Percentiles rank a stretch among this genome's conserved stretches.
These are phyloP conservation scores for Gynochthodes officinalis DNA, from an alignment of 257 asterid species.

Conservation along the genomic window DNA sequence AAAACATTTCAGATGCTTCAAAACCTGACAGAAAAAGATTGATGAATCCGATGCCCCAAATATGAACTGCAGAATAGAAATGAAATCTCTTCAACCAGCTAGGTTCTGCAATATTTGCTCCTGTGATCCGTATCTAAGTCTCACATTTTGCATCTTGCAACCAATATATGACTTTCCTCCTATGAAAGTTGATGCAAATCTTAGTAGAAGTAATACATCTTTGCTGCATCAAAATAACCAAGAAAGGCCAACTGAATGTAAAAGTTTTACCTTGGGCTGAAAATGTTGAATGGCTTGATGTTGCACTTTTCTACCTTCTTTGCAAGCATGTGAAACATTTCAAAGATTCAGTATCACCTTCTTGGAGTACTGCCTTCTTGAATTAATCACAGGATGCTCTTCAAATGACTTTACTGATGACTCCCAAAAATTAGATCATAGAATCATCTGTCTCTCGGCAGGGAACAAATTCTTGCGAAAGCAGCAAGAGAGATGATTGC, in stretches of 20 bases:
- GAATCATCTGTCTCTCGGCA: constrained; percentile 29
- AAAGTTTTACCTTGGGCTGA: background rate
- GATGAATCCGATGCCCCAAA: too few species aligned
- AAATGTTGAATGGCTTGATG: constrained; percentile 8
- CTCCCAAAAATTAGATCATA: background rate
- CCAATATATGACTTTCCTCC: background rate
- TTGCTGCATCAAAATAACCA: background rate
- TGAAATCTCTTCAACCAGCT: too few species aligned
- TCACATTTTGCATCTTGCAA: too few species aligned
- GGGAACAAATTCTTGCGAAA: constrained; percentile 42
- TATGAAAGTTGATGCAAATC: background rate
- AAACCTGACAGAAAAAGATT: too few species aligned
- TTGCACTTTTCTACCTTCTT: background rate
- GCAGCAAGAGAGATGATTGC: constrained; percentile 64
- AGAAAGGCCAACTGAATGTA: background rate
- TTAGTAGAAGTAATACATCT: background rate
- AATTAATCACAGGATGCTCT: background rate
- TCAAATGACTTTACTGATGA: background rate
- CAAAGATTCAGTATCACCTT: background rate
- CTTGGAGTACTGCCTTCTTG: background rate
- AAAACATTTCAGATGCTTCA: too few species aligned
- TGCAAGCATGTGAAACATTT: background rate
- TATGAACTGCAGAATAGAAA: too few species aligned
- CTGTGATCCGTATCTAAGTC: too few species aligned
- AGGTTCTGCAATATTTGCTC: too few species aligned